Percentiles rank a stretch among this genome's conserved stretches.
Evolutionary conservation across 139 green algal species (phyloP).

Genomic region (Picochlorum sp.): DNA sequence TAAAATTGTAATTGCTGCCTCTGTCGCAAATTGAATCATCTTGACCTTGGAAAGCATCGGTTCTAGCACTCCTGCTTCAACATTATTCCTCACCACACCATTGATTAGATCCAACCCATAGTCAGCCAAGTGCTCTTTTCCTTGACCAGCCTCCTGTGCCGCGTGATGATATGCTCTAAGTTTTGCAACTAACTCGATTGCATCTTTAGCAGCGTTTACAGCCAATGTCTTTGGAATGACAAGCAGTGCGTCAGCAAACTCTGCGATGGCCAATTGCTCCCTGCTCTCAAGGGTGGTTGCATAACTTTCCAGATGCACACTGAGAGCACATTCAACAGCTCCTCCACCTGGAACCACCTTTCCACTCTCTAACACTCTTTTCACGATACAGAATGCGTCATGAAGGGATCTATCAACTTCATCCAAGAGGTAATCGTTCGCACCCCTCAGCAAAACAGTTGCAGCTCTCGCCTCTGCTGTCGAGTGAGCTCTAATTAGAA

Average conservation of each 20-base stretch:
- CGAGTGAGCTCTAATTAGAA: conserved; percentile 66
- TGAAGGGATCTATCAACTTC: conserved; percentile 97
- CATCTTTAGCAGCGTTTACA: conserved; percentile 94
- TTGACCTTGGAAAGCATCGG: conserved; percentile 91
- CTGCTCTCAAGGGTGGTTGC: conserved; percentile 86
- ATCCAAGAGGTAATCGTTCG: conserved; percentile 98
- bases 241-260: conserved; percentile 85
- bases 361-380: conserved; percentile 91
- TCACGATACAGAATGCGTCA: conserved; percentile 96
- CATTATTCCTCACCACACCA: conserved; percentile 75
- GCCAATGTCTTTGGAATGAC: conserved; percentile 88
- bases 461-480: conserved; percentile 28
- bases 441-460: conserved; percentile 82
- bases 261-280: conserved; percentile 96
- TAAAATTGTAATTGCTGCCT: conserved; percentile 98
- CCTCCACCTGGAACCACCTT: conserved; percentile 83
- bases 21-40: conserved; percentile 95
- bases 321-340: conserved; percentile 88
- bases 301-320: conserved; percentile 91
- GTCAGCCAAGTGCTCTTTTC: conserved; percentile 47
- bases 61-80: conserved; percentile 93
- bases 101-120: conserved; percentile 73
- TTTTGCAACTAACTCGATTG: conserved; percentile 89
- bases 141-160: conserved; percentile 56
- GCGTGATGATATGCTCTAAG: conserved; percentile 90